Evolutionary conservation across 2,329 filamentous ascomycete species (phyloP).

Genomic region (Aureobasidium lini): DNA sequence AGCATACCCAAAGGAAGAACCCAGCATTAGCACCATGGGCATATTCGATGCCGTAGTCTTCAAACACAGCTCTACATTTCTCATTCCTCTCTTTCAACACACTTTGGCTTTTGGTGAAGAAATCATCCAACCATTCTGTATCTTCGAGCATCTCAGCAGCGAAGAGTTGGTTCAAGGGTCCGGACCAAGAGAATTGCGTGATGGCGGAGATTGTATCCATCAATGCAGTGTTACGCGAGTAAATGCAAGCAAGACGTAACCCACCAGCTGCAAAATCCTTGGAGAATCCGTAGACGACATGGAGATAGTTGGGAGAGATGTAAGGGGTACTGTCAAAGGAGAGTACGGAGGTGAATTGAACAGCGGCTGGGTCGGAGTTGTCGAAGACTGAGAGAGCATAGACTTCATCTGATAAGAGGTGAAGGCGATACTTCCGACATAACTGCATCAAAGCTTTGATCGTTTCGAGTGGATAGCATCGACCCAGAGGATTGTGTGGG

Average conservation of each 20-base stretch:
- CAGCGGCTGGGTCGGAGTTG: conserved; percentile 9
- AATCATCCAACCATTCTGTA: conserved; percentile 20
- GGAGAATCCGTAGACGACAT: conserved; percentile 28
- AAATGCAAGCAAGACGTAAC: conserved; percentile 25
- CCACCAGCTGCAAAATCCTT: conserved; percentile 31
- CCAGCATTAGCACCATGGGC: conserved; percentile 35
- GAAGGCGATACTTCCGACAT: conserved; percentile 25
- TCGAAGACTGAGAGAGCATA: conserved; percentile 28
- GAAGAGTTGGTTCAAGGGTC: conserved; percentile 26
- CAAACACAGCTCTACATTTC: conserved; percentile 18
- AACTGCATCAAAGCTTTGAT: conserved; percentile 23
- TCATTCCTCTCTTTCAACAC: conserved; percentile 20
- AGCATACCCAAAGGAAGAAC: conserved; percentile 38
- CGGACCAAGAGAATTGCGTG: conserved; percentile 23
- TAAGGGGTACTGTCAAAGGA: conserved; percentile 18
- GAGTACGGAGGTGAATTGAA: conserved; percentile 23
- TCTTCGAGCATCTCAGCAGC: conserved; percentile 28
- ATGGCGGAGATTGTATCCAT: conserved; percentile 21
- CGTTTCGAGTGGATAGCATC: conserved; percentile 23
- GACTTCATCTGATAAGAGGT: conserved; percentile 31
- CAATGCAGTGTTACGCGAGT: conserved; percentile 22
- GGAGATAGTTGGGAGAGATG: conserved; percentile 20
- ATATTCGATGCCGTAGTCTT: conserved; percentile 32
- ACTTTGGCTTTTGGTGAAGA: conserved; percentile 17
- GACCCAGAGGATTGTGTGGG: conserved; percentile 37